These are phyloP conservation scores for Moesziomyces globuligerus DNA, from an alignment of 1,284 basidiomycete genomes.

Conservation along the genomic window DNA sequence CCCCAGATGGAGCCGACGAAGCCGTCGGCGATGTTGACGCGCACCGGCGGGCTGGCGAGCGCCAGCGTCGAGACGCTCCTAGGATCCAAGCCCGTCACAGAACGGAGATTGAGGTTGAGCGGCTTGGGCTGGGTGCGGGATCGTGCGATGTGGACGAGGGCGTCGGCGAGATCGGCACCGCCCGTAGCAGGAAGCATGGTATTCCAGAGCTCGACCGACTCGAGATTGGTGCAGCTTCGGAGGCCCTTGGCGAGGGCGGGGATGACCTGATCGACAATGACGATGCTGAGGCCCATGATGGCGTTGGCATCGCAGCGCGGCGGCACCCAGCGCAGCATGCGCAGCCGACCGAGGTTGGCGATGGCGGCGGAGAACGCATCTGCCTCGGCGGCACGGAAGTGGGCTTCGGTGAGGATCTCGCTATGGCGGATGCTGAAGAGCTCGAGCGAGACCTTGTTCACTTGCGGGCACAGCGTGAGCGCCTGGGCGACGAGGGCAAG, in stretches of 20 bases:
- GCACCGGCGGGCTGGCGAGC: conserved; percentile 13
- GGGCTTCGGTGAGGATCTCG: conserved; percentile 27
- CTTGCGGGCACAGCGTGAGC: conserved; percentile 5
- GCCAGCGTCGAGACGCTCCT: conserved; percentile 13
- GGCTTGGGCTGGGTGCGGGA: background rate
- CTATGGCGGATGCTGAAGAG: conserved; percentile 36
- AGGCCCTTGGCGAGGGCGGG: conserved; percentile 20
- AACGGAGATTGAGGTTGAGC: conserved; percentile 16
- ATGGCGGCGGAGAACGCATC: conserved; percentile 9
- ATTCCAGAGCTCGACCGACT: conserved; percentile 37
- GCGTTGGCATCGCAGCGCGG: conserved; percentile 23
- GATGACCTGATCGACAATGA: conserved; percentile 33
- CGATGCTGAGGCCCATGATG: conserved; percentile 37
- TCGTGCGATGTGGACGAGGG: conserved; percentile 15
- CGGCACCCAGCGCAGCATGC: conserved; percentile 23
- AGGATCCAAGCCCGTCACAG: conserved; percentile 18
- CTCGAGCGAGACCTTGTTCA: conserved; percentile 21
- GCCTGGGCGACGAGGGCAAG: conserved; percentile 23
- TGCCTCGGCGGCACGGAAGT: conserved; percentile 11
- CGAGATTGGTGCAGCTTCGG: conserved; percentile 3
- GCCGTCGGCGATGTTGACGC: conserved; percentile 36
- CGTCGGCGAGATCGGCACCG: conserved; percentile 12
- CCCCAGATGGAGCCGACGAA: conserved; percentile 42
- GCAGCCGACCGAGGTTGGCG: conserved; percentile 1
- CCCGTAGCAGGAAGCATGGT: conserved; percentile 23